phyloP scores from a whole-genome alignment of 129 eudicot genomes.

The Flaveria bidentis region DNA sequence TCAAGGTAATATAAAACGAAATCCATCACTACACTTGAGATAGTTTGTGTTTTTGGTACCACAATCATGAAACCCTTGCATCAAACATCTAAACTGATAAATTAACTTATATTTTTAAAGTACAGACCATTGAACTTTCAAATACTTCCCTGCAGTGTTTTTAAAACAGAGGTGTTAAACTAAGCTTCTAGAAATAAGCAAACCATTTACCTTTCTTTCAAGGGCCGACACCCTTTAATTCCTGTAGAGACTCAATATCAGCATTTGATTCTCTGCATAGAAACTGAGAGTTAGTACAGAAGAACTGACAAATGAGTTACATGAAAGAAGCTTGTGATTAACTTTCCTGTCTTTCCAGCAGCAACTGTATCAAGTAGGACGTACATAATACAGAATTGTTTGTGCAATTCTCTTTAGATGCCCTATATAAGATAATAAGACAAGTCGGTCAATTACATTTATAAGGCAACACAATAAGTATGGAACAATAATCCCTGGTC shows the following conservation, averaged over 20 bases:
- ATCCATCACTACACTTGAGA: neutral
- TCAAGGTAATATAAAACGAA: neutral
- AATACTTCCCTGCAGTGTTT: too few species aligned
- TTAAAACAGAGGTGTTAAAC: neutral
- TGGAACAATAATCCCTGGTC: neutral
- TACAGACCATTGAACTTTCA: too few species aligned
- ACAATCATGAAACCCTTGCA: neutral
- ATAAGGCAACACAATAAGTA: slow-evolving; percentile 13
- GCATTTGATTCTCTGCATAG: slow-evolving; percentile 71
- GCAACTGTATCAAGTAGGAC: slow-evolving; percentile 5
- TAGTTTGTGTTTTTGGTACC: neutral
- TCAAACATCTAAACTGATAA: neutral
- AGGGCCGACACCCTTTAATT: slow-evolving; percentile 82
- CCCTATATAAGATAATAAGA: slow-evolving; percentile 3
- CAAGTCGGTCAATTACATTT: neutral
- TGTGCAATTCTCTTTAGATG: slow-evolving; percentile 7
- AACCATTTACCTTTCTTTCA: slow-evolving; percentile 71
- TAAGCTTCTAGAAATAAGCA: neutral
- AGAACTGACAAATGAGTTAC: neutral
- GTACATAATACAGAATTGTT: neutral
- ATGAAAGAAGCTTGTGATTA: slow-evolving; percentile 5
- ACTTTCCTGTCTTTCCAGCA: slow-evolving; percentile 12
- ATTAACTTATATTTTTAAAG: neutral
- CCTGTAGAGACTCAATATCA: slow-evolving; percentile 75
- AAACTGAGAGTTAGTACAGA: slow-evolving; percentile 22